These are phyloP conservation scores for Candida nonsorbophila DNA, from an alignment of 805 yeast genomes.

Conservation along the genomic window DNA sequence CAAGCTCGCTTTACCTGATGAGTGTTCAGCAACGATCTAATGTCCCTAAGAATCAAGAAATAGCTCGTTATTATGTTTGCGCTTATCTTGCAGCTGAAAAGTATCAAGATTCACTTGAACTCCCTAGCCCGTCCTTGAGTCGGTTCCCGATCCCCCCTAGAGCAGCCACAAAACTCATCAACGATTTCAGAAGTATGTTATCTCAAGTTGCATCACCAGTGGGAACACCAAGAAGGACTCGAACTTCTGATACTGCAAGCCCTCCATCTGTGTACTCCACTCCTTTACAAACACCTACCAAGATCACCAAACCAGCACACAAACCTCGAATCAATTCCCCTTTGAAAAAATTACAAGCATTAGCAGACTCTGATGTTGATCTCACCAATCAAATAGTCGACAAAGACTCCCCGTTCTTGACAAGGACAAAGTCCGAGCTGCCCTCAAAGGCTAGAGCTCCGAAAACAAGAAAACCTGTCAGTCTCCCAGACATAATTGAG, in stretches of 20 bases:
- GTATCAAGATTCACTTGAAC: slow-evolving; percentile 34
- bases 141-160: slow-evolving; percentile 56
- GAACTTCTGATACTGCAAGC: not conserved
- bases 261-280: not conserved
- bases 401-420: slow-evolving; percentile 2
- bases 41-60: slow-evolving; percentile 54
- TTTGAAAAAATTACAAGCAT: slow-evolving; percentile 26
- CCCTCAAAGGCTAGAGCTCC: not conserved
- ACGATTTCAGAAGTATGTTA: slow-evolving; percentile 40
- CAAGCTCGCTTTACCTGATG: too few relatives aligned
- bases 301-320: slow-evolving; percentile 9
- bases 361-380: slow-evolving; percentile 12
- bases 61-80: slow-evolving; percentile 64
- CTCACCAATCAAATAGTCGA: slow-evolving; percentile 5
- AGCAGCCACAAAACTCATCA: slow-evolving; percentile 35
- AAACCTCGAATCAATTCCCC: slow-evolving; percentile 34
- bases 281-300: slow-evolving; percentile 1
- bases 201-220: slow-evolving; percentile 16
- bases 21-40: too few relatives aligned
- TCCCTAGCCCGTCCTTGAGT: slow-evolving; percentile 45
- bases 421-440: not conserved
- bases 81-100: slow-evolving; percentile 57
- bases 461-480: slow-evolving; percentile 4
- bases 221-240: slow-evolving; percentile 11
- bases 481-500: slow-evolving; percentile 29